Percentiles rank a stretch among this genome's conserved stretches.
Conservation (phyloP, 441 rosid genomes). For the Bruguiera hainesii region DNA sequence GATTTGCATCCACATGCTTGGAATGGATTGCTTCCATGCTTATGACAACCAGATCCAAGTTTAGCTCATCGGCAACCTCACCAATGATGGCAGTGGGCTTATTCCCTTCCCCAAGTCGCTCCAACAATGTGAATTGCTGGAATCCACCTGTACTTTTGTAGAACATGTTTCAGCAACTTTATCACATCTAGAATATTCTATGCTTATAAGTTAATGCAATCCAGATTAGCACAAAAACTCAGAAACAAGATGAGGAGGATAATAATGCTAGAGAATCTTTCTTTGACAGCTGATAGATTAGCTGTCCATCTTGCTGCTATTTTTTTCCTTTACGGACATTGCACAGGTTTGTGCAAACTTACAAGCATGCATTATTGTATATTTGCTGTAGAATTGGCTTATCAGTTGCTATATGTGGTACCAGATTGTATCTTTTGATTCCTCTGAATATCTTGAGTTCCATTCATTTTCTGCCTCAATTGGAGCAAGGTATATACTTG, state of each 20-base stretch:
- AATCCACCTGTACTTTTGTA: constrained; percentile 54
- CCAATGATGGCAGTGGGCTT: constrained; percentile 89
- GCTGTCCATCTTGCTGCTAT: not conserved
- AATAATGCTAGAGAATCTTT: not conserved
- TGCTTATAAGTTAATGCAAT: not conserved
- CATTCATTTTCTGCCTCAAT: not conserved
- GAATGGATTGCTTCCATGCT: constrained; percentile 99
- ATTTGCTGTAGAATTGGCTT: no score
- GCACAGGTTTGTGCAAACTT: no score
- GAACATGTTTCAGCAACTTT: not conserved
- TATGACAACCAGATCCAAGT: constrained; percentile 76
- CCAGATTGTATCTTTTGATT: not conserved
- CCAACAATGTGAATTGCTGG: constrained; percentile 77
- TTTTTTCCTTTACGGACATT: not conserved
- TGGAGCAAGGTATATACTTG: not conserved
- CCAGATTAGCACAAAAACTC: not conserved
- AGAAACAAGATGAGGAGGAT: not conserved
- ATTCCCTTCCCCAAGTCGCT: constrained; percentile 88
- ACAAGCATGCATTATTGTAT: no score
- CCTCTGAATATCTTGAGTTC: not conserved
- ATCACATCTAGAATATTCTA: not conserved
- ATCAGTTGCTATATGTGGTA: no score
- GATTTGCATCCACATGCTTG: constrained; percentile 88
- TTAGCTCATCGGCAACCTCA: constrained; percentile 90
- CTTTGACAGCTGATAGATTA: not conserved